Base-by-base conservation (phyloP, 2,329 filamentous ascomycete genomes). In the Claviceps sp. region DNA sequence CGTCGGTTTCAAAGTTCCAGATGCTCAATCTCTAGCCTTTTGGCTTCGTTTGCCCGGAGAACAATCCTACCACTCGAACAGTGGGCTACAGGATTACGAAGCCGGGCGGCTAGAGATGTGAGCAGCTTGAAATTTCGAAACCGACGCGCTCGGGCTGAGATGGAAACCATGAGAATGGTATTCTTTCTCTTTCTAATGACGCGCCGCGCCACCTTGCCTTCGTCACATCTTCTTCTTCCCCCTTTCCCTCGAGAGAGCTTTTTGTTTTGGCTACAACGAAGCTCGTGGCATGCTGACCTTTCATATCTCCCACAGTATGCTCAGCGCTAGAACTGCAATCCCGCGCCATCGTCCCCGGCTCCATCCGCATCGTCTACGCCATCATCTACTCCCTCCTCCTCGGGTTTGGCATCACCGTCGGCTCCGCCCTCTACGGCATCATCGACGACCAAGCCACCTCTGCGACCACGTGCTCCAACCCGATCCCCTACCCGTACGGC, bases 351-450 rank as follows among this genome's bases (percentile, higher is more conserved):
- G 78, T 87, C 0, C 81, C 84, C 0, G 84, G 84, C 0, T 85
- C 82, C 0, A 84, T 87, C 22, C 81, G 84, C 24, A 84, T 87
- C 69, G 82, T 87, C 11, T 87, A 86, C 58, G 81, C 84, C 37
- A 81, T 87, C 58, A 82, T 87, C 54, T 87, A 86, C 65, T 84
- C 82, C 0, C 71, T 87, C 0, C 82, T 87, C 54, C 75, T 87
- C 3, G 84, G 83, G 1, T 87, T 85, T 60, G 84, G 84, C 13
- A 84, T 87, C 56, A 85, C 83, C 1, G 77, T 85, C 37, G 82
- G 82, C 16, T 75, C 80, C 0, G 73, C 78, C 0, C 70, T 85
- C 14, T 85, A 83, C 60, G 82, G 81, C 2, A 70, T 79, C 20
- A 71, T 84, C 46, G 79, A 84, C 61, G 55, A 60, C 3, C 66